These are phyloP conservation scores for Carex parvula DNA, from an alignment of 176 grass and related monocot species.

Conservation along the genomic window DNA sequence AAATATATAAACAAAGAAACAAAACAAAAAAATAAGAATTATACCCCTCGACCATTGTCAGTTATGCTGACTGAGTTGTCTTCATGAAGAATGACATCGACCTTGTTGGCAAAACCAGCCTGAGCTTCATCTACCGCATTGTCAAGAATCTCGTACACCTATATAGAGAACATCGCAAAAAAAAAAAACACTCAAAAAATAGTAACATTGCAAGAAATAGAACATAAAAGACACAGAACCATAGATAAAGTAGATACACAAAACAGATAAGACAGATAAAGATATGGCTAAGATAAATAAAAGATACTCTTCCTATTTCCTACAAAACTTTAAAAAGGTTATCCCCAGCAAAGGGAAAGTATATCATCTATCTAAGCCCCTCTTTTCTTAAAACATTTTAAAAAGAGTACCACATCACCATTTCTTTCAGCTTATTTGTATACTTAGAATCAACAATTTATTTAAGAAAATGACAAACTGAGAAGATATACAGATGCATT, in stretches of 20 bases:
- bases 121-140: constrained; percentile 96
- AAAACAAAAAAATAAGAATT: constrained; percentile 15
- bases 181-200: not conserved
- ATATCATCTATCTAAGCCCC: not conserved
- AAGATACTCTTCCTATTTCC: not conserved
- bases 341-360: not conserved
- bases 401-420: not conserved
- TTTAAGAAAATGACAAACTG: not conserved
- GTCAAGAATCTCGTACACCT: constrained; percentile 94
- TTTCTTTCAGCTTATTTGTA: not conserved
- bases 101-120: constrained; percentile 64
- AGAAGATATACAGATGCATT: not conserved
- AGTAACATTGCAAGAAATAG: not conserved
- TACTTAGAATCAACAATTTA: constrained; percentile 1
- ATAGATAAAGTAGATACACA: not conserved
- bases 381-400: not conserved
- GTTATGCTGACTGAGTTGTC: constrained; percentile 84
- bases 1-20: not conserved
- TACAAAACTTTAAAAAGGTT: not conserved
- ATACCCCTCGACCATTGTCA: constrained; percentile 95
- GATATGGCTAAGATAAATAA: not conserved
- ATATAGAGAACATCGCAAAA: not conserved
- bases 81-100: constrained; percentile 81
- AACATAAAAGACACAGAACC: constrained; percentile 21
- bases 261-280: not conserved